Conservation (phyloP, 257 asterid genomes). For the Solanum sejunctum region DNA sequence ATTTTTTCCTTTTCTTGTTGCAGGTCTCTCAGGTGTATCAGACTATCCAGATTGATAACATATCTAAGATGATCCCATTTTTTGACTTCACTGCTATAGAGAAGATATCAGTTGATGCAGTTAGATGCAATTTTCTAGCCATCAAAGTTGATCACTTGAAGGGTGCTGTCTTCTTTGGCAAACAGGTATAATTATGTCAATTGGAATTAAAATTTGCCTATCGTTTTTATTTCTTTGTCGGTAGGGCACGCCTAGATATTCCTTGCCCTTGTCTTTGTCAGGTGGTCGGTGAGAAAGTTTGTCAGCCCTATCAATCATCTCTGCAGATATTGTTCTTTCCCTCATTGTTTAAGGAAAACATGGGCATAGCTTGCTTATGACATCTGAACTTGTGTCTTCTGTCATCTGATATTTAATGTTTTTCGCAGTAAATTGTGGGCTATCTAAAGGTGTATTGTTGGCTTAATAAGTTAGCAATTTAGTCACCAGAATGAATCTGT, state of each 20-base stretch:
- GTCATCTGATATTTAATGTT: not conserved
- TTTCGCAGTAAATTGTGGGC: not conserved
- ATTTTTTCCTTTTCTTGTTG: not conserved
- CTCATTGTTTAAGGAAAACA: not conserved
- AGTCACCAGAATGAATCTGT: not conserved
- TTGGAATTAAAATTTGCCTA: not conserved
- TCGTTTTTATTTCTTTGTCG: not conserved
- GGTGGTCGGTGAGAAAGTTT: not conserved
- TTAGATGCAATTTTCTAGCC: constrained; percentile 53
- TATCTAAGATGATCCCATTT: constrained; percentile 61
- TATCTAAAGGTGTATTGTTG: not conserved
- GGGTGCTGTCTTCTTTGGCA: constrained; percentile 72
- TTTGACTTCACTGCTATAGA: constrained; percentile 61
- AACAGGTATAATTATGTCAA: constrained; percentile 36
- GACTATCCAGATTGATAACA: constrained; percentile 53
- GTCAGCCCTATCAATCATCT: not conserved
- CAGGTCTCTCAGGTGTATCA: constrained; percentile 91
- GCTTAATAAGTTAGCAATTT: not conserved
- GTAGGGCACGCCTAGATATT: not conserved
- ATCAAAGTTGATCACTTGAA: constrained; percentile 70
- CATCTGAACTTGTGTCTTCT: not conserved
- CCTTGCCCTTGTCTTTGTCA: not conserved
- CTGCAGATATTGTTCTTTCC: not conserved
- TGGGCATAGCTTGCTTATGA: not conserved
- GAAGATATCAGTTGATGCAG: constrained; percentile 86